Evolutionary conservation across 23 red algal species (phyloP), one percentile per base, ranked within the genome.

Genomic region (Pyropia haitanensis): DNA sequence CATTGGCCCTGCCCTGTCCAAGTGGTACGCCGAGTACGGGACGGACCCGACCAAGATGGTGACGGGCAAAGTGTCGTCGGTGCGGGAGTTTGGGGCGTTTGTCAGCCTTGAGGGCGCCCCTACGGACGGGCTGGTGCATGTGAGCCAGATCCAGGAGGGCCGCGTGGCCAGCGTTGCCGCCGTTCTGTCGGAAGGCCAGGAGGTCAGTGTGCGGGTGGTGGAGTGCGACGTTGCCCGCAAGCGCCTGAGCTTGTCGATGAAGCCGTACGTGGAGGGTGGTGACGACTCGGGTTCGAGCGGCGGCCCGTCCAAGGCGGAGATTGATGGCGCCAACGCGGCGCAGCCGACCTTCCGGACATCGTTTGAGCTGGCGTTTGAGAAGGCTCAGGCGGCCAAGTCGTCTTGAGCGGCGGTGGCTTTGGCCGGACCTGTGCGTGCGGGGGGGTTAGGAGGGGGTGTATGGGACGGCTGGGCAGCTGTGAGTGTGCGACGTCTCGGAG

Each of bases 31-130:
- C 23, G 60, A 60, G 17, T 81, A 83, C 68, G 23, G 56, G 14
- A 71, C 73, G 28, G 90, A 95, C 49, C 67, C 52, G 18, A 83
- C 59, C 73, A 27, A 55, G 49, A 91, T 88, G 82, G 62, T 98
- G 31, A 67, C 79, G 9, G 94, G 75, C 19, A 87, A 86, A 50
- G 94, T 98, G 23, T 52, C 75, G 2, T 74, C 69, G 9, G 22
- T 98, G 22, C 77, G 76, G 63, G 94, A 91, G n/a, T 98, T 87
- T 62, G 94, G 94, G 17, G 94, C 80, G 30, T 98, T 98, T 78
- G 83, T 88, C 18, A 34, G 60, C 24, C 10, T 53, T 1, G 49
- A 87, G 24, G 67, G 75, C 17, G 74, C 56, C 19, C 94, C 94
- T 27, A 90, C 94, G 3, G 94, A 98, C 53, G 94, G 94, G 49